These are phyloP conservation scores for Tothia fuscella DNA, from an alignment of 2,329 filamentous ascomycete species.

Conservation along the genomic window DNA sequence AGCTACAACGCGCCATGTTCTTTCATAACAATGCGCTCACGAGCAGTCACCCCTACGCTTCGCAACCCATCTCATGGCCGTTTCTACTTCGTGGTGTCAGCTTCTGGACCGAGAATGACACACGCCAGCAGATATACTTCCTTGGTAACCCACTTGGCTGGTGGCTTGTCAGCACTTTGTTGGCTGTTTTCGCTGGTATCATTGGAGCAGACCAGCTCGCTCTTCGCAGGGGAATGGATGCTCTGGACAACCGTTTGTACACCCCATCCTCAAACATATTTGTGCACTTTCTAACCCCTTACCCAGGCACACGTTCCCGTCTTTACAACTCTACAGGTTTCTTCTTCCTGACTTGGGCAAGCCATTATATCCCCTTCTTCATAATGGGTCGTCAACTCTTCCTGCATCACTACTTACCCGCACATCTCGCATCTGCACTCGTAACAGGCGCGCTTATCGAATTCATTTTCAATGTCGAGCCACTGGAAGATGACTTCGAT, in stretches of 20 bases:
- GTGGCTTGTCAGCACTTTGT: conserved; percentile 87
- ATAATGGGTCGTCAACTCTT: conserved; percentile 98
- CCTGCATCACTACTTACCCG: conserved; percentile 92
- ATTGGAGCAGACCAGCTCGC: conserved; percentile 88
- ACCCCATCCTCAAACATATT: background rate
- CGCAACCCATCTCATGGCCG: conserved; percentile 92
- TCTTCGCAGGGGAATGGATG: conserved; percentile 82
- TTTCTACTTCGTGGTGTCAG: conserved; percentile 94
- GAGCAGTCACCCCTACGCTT: conserved; percentile 91
- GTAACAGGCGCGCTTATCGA: conserved; percentile 87
- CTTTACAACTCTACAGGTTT: conserved; percentile 98
- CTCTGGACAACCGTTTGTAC: conserved; percentile 78
- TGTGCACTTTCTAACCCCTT: conserved; percentile 2
- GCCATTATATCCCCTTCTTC: conserved; percentile 95
- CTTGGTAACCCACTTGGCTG: conserved; percentile 92
- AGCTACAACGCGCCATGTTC: conserved; percentile 97
- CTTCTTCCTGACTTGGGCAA: conserved; percentile 96
- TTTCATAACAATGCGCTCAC: conserved; percentile 98
- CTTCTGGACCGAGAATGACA: conserved; percentile 97
- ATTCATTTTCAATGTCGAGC: conserved; percentile 90
- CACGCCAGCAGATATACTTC: conserved; percentile 96
- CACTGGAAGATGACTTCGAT: conserved; percentile 41
- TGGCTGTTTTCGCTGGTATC: conserved; percentile 89
- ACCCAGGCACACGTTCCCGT: conserved; percentile 70
- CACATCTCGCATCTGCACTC: conserved; percentile 79